Percentiles rank a stretch among this genome's conserved stretches.
These are phyloP conservation scores for Nigrospora osmanthi DNA, from an alignment of 2,329 filamentous ascomycete species.

Conservation along the genomic window DNA sequence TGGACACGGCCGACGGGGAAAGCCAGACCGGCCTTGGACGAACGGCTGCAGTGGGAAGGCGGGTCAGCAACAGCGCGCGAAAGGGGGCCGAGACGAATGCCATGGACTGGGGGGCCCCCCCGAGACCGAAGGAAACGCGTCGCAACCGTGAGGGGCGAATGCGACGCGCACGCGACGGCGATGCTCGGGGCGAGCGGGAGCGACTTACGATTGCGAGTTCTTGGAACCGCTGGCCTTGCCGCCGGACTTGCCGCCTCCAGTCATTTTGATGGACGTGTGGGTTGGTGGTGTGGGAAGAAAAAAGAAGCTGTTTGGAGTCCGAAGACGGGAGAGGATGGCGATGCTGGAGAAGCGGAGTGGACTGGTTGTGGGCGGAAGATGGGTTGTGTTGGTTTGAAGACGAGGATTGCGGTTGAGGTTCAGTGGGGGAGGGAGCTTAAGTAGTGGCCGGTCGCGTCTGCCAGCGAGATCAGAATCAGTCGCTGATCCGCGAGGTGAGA, in stretches of 20 bases:
- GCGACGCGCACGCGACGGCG: conserved; percentile 4
- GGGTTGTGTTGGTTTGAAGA: conserved; percentile 28
- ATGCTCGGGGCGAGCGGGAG: neutral
- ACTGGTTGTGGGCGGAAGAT: conserved; percentile 18
- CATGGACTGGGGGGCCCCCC: neutral
- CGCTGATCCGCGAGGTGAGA: conserved; percentile 2
- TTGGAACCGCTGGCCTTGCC: conserved; percentile 99
- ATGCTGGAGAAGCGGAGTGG: neutral
- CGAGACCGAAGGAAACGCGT: conserved; percentile 9
- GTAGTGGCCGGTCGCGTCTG: conserved; percentile 23
- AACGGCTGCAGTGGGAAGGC: conserved; percentile 57
- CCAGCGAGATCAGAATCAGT: conserved; percentile 13
- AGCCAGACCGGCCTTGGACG: conserved; percentile 97
- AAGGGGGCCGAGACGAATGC: no score
- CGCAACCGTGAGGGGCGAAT: conserved; percentile 1
- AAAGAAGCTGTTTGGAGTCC: conserved; percentile 6
- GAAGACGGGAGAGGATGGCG: conserved; percentile 9
- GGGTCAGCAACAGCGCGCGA: conserved; percentile 25
- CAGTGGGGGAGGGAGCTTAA: conserved; percentile 24
- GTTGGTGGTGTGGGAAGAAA: conserved; percentile 22
- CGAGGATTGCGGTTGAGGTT: conserved; percentile 15
- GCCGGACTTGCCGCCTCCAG: conserved; percentile 99
- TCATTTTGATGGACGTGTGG: conserved; percentile 73
- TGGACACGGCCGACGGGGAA: conserved; percentile 99
- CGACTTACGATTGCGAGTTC: conserved; percentile 95